A percentile compares a stretch with the other conserved stretches of the same genome.
Evolutionary conservation across 2,329 filamentous ascomycete genomes (phyloP).

Genomic region (Colletotrichum tofieldiae): DNA sequence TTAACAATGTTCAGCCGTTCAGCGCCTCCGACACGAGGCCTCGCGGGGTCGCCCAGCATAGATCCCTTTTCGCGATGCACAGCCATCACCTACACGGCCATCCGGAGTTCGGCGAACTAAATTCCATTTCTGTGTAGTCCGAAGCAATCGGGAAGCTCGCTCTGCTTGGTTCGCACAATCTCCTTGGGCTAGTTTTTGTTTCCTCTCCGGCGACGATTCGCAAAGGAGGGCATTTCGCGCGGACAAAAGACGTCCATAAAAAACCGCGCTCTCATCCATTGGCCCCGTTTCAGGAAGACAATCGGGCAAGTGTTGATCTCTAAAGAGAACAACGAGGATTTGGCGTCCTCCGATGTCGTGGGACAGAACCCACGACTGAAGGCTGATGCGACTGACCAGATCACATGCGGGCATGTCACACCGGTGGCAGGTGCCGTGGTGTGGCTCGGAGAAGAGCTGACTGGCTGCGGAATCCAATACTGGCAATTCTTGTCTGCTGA

Average conservation of each 20-base stretch:
- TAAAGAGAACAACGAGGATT: constrained; percentile 53
- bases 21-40: constrained; percentile 1
- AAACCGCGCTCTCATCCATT: constrained; percentile 82
- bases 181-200: constrained; percentile 96
- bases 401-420: constrained; percentile 65
- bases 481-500: constrained; percentile 27
- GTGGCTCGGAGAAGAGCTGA: constrained; percentile 58
- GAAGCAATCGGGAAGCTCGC: constrained; percentile 64
- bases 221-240: constrained; percentile 78
- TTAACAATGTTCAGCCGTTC: constrained; percentile 31
- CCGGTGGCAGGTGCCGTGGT: constrained; percentile 57
- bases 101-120: constrained; percentile 50
- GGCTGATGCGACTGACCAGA: constrained; percentile 73
- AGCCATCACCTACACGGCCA: constrained; percentile 46
- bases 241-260: constrained; percentile 96
- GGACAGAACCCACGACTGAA: constrained; percentile 60
- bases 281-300: constrained; percentile 52
- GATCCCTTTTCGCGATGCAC: constrained; percentile 35
- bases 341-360: constrained; percentile 65
- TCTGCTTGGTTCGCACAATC: constrained; percentile 88
- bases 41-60: constrained; percentile 13
- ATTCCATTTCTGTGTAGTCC: constrained; percentile 40
- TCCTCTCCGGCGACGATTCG: constrained; percentile 74
- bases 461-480: constrained; percentile 46
- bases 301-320: constrained; percentile 62